Evolutionary conservation across 2,329 filamentous ascomycete genomes (phyloP).

Genomic region (Curvularia verruculosa): DNA sequence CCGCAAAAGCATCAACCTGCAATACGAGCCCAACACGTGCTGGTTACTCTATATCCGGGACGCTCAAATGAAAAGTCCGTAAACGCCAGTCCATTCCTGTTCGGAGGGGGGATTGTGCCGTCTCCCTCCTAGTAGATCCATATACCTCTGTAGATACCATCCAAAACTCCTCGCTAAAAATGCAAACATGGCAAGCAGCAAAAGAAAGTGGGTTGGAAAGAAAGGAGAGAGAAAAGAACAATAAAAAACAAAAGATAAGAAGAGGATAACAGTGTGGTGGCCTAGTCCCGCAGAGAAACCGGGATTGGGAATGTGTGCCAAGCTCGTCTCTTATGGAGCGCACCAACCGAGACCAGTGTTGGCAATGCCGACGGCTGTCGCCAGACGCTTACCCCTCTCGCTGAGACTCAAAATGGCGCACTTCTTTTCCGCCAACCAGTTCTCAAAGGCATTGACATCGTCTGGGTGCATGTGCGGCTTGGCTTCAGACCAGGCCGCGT

Average conservation of each 20-base stretch:
- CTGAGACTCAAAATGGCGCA: conserved; percentile 41
- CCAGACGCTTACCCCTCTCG: conserved; percentile 37
- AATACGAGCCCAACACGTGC: conserved; percentile 4
- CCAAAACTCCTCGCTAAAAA: conserved; percentile 36
- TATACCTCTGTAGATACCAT: conserved; percentile 24
- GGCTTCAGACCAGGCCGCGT: conserved; percentile 42
- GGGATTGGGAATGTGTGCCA: conserved; percentile 11
- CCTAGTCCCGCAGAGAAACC: conserved; percentile 11
- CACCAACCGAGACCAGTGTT: conserved; percentile 45
- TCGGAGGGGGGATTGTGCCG: conserved; percentile 18
- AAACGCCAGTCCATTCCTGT: conserved; percentile 15
- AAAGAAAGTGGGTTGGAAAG: not conserved
- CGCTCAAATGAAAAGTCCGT: conserved; percentile 4
- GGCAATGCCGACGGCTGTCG: conserved; percentile 30
- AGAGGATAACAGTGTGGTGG: conserved; percentile 5
- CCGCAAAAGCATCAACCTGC: not conserved
- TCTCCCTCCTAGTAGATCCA: conserved; percentile 25
- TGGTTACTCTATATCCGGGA: not conserved
- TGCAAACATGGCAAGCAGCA: conserved; percentile 7
- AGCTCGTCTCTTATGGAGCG: conserved; percentile 35
- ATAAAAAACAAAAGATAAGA: not conserved
- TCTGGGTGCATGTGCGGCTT: conserved; percentile 32
- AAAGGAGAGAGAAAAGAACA: too few relatives aligned
- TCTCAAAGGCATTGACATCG: conserved; percentile 44
- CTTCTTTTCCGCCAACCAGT: conserved; percentile 50